Evolutionary conservation across 306 rosid genomes (phyloP).

Genomic region (Mimosa pudica): DNA sequence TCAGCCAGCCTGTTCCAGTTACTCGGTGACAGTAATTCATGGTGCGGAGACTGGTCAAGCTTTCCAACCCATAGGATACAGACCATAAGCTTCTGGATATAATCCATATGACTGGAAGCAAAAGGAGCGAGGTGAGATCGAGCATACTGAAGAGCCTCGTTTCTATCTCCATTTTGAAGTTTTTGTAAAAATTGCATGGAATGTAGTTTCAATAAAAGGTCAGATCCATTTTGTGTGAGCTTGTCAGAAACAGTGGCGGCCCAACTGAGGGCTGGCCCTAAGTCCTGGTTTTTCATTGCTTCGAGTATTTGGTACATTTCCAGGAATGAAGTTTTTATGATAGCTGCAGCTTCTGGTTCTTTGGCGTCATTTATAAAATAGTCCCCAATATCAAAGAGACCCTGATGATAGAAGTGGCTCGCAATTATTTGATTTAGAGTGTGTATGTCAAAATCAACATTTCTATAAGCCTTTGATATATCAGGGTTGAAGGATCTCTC

Average conservation of each 20-base stretch:
- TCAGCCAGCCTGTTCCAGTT: constrained; percentile 74
- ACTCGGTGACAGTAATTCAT: constrained; percentile 54
- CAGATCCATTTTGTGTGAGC: constrained; percentile 71
- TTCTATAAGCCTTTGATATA: constrained; percentile 88
- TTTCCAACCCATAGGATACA: constrained; percentile 79
- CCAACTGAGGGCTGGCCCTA: constrained; percentile 89
- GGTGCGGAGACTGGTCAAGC: constrained; percentile 81
- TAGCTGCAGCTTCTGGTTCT: constrained; percentile 62
- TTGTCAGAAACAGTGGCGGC: constrained; percentile 60
- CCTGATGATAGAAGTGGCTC: constrained; percentile 78
- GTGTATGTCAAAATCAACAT: constrained; percentile 60
- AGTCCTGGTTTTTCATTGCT: constrained; percentile 65
- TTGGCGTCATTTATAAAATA: constrained; percentile 59
- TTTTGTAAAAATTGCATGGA: constrained; percentile 66
- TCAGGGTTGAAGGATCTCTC: constrained; percentile 84
- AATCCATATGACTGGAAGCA: constrained; percentile 59
- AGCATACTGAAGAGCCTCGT: constrained; percentile 72
- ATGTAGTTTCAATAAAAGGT: constrained; percentile 74
- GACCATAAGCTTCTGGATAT: constrained; percentile 77
- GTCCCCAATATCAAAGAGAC: constrained; percentile 84
- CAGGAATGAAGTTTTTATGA: constrained; percentile 66
- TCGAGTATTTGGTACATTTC: constrained; percentile 82
- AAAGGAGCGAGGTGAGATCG: constrained; percentile 64
- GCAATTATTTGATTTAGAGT: constrained; percentile 74
- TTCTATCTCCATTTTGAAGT: constrained; percentile 63